Percentiles rank a stretch among this genome's conserved stretches.
phyloP scores from a whole-genome alignment of 805 yeast genomes.

The Wickerhamiella hasegawae region DNA sequence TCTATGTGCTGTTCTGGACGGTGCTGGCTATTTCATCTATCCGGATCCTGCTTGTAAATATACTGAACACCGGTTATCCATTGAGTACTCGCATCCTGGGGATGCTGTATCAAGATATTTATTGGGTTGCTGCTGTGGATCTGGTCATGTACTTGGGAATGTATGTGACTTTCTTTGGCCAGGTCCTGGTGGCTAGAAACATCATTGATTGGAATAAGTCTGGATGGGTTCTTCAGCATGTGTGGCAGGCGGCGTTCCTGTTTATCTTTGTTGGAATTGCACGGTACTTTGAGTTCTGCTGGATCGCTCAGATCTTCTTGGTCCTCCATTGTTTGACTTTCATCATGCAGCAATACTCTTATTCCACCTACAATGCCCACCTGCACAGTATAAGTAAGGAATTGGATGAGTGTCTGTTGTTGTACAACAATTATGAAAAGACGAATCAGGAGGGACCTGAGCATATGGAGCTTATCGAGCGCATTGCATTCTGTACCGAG shows the following conservation, averaged over 20 bases:
- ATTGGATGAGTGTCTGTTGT: conserved; percentile 2
- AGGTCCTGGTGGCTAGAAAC: conserved; percentile 31
- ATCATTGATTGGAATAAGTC: conserved; percentile 39
- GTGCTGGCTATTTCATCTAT: conserved; percentile 36
- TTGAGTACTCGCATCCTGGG: conserved; percentile 38
- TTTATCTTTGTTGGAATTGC: conserved; percentile 40
- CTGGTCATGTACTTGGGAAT: conserved; percentile 52
- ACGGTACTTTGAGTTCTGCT: conserved; percentile 44
- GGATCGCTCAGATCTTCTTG: conserved; percentile 83
- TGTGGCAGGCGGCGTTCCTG: conserved; percentile 40
- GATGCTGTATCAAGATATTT: conserved; percentile 43
- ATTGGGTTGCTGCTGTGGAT: conserved; percentile 61
- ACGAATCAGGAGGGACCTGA: background rate
- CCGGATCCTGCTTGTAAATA: conserved; percentile 39
- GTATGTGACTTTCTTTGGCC: conserved; percentile 47
- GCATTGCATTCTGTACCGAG: conserved; percentile 52
- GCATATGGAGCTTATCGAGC: conserved; percentile 24
- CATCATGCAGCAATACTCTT: conserved; percentile 92
- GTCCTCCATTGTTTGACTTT: conserved; percentile 73
- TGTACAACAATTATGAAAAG: conserved; percentile 5
- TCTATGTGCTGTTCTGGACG: conserved; percentile 44
- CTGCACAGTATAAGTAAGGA: conserved; percentile 26
- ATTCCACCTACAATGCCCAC: conserved; percentile 82
- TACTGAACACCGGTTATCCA: conserved; percentile 29
- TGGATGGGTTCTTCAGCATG: conserved; percentile 50